Evolutionary conservation across 352 stramenopile species (phyloP).

Genomic region (Pythium folliculosum): DNA sequence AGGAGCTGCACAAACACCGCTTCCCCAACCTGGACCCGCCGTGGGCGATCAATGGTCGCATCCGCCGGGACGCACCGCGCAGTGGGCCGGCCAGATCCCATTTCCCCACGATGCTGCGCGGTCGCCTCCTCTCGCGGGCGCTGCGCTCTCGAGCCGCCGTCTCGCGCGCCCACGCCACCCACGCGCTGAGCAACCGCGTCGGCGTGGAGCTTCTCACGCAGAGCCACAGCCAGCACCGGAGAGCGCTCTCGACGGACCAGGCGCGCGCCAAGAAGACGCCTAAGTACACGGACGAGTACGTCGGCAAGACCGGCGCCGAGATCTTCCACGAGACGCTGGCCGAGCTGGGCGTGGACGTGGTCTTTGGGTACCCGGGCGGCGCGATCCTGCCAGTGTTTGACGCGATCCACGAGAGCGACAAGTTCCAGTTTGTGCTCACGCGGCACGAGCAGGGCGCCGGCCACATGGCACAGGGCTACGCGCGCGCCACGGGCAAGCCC

Average conservation of each 20-base stretch:
- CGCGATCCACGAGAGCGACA: conserved; percentile 90
- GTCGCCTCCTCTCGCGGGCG: conserved; percentile 30
- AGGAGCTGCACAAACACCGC: conserved; percentile 27
- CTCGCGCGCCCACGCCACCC: conserved; percentile 10
- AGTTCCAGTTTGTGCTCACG: conserved; percentile 84
- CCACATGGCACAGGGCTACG: conserved; percentile 88
- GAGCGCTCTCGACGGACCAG: conserved; percentile 30
- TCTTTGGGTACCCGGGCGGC: conserved; percentile 94
- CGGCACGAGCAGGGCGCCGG: conserved; percentile 82
- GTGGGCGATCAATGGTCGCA: conserved; percentile 4
- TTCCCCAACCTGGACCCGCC: neutral
- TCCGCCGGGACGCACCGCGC: neutral
- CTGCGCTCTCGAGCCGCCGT: conserved; percentile 24
- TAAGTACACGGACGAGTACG: conserved; percentile 80
- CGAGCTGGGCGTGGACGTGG: conserved; percentile 88
- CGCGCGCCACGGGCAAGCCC: conserved; percentile 81
- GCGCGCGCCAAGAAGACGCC: conserved; percentile 24
- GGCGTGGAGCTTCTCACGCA: conserved; percentile 25
- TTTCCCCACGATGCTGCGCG: conserved; percentile 32
- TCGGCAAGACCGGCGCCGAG: conserved; percentile 91
- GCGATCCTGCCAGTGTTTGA: conserved; percentile 94
- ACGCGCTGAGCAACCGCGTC: conserved; percentile 27
- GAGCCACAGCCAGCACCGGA: conserved; percentile 25
- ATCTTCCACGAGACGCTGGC: conserved; percentile 94
- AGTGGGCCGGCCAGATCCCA: neutral